Conservation (phyloP, 176 grass and related monocot species). For the Alopecurus myosuroides region DNA sequence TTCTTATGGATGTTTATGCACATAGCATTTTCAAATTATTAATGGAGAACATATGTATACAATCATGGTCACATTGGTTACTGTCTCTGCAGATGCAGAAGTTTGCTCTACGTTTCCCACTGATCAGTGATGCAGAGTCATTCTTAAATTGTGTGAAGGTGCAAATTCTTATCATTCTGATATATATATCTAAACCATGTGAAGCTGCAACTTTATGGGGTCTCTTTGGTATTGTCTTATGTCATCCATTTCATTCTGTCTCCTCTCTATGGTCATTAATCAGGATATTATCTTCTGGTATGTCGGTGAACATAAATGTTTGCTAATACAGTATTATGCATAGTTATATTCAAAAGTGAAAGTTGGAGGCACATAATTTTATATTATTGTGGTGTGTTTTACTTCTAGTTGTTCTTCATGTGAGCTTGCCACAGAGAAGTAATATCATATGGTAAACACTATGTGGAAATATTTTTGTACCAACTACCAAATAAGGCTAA, state of each 20-base stretch:
- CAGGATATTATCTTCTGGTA: not conserved
- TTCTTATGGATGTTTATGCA: not conserved
- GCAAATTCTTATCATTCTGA: not conserved
- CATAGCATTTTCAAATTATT: not conserved
- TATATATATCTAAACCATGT: not conserved
- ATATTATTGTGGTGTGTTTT: not conserved
- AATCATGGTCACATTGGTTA: constrained; percentile 5
- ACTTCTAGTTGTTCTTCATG: not conserved
- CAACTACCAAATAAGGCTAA: not conserved
- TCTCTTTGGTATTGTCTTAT: not conserved
- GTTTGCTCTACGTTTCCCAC: constrained; percentile 71
- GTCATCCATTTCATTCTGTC: not conserved
- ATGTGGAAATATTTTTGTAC: not conserved
- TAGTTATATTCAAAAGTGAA: not conserved
- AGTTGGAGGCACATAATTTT: not conserved
- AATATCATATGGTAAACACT: not conserved
- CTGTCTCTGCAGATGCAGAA: constrained; percentile 72
- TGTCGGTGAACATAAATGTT: not conserved
- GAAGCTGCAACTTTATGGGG: not conserved
- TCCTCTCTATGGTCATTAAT: not conserved
- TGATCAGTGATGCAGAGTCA: constrained; percentile 42
- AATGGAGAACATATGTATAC: not conserved
- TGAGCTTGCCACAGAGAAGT: not conserved
- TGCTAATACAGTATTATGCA: not conserved
- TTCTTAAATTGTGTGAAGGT: constrained; percentile 83